phyloP scores from a whole-genome alignment of 1,284 basidiomycete species.

The Irpex sp. region DNA sequence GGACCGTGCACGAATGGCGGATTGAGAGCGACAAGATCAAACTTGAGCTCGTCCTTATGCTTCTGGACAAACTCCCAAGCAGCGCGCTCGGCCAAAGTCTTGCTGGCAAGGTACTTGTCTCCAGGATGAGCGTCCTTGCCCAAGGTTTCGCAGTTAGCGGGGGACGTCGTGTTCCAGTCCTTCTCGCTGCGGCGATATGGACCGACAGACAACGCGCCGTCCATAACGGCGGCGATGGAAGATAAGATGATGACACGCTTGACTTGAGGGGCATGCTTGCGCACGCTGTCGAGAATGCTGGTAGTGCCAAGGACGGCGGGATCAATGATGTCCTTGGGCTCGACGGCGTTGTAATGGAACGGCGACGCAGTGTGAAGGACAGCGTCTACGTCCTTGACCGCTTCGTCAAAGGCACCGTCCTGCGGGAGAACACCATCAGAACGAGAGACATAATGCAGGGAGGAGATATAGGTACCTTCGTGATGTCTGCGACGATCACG shows the following conservation, averaged over 20 bases:
- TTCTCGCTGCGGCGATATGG: conserved; percentile 33
- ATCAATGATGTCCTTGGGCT: conserved; percentile 32
- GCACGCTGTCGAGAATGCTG: conserved; percentile 23
- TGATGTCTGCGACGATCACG: conserved; percentile 55
- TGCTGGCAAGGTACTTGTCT: conserved; percentile 56
- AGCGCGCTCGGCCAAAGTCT: conserved; percentile 70
- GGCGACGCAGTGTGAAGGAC: conserved; percentile 47
- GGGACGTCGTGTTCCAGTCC: conserved; percentile 66
- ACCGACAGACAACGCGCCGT: conserved; percentile 8
- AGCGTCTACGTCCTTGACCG: conserved; percentile 39
- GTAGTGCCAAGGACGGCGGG: conserved; percentile 29
- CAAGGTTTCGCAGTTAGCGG: conserved; percentile 49
- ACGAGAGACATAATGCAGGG: not conserved
- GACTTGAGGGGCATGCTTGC: conserved; percentile 33
- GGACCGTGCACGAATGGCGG: conserved; percentile 12
- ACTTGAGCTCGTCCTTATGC: conserved; percentile 21
- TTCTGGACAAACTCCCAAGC: conserved; percentile 19
- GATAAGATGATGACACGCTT: conserved; percentile 68
- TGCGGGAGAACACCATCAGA: conserved; percentile 9
- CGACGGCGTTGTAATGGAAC: conserved; percentile 31
- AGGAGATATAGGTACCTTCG: conserved; percentile 33
- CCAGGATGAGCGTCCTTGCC: conserved; percentile 41
- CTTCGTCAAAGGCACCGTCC: conserved; percentile 35
- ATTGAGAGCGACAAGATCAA: conserved; percentile 16
- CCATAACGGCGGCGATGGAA: conserved; percentile 49